A percentile compares a stretch with the other conserved stretches of the same genome.
Evolutionary conservation across 1,284 basidiomycete genomes (phyloP).

Genomic region (Paramarasmius palmivorus): DNA sequence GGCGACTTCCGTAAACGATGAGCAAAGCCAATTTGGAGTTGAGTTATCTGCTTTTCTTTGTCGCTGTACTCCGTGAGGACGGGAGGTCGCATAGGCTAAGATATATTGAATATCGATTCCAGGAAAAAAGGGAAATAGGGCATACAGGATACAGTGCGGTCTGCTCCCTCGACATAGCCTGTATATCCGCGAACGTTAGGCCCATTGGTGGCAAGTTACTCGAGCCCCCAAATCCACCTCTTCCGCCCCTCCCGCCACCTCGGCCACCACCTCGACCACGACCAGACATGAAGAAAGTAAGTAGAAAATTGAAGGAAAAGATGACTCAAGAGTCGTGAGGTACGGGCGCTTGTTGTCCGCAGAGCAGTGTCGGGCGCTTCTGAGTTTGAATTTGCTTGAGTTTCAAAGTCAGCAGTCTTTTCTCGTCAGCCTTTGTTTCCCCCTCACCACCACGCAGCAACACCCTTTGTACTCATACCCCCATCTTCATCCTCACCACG

Average conservation of each 20-base stretch:
- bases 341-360: no score
- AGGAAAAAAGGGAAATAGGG: constrained; percentile 11
- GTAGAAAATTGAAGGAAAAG: neutral
- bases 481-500: constrained; percentile 6
- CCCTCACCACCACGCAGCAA: constrained; percentile 10
- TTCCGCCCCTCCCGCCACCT: constrained; percentile 55
- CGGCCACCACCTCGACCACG: constrained; percentile 58
- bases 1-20: constrained; percentile 62
- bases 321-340: no score
- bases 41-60: constrained; percentile 63
- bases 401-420: constrained; percentile 7
- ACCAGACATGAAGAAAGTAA: constrained; percentile 9
- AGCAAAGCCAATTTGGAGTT: constrained; percentile 67
- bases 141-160: constrained; percentile 78
- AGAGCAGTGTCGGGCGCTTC: neutral
- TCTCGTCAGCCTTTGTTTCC: constrained; percentile 17
- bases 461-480: constrained; percentile 8
- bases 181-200: constrained; percentile 75
- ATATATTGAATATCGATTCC: constrained; percentile 6
- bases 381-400: no score
- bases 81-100: constrained; percentile 61
- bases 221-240: constrained; percentile 55
- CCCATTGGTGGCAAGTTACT: constrained; percentile 69
- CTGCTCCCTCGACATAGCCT: constrained; percentile 70
- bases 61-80: constrained; percentile 61